Evolutionary conservation across 2,329 filamentous ascomycete genomes (phyloP), one percentile per base, ranked within the genome.

Genomic region (Raffaelea arxii): DNA sequence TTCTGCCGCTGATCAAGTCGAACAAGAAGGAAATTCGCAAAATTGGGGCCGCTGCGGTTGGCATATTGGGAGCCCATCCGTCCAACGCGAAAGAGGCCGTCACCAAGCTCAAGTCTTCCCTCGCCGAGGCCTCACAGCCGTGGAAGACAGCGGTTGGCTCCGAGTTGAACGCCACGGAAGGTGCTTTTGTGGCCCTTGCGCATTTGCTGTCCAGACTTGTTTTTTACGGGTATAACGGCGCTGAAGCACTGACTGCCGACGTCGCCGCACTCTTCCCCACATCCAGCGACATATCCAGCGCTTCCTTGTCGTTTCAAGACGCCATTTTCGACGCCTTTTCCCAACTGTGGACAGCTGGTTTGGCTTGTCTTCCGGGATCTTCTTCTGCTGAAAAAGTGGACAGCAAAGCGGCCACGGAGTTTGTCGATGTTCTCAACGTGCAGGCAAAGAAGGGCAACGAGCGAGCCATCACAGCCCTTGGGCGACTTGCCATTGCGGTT

Each of bases 401-500:
- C 23, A 54, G 60, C 24, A 55, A 65, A 4, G 62, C 61, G 24
- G 62, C 6, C 2, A n/a, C 24, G 10, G 12, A 70, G 2, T 67
- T 89, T 14, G 70, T 82, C 22, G 72, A 82, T 18, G 75, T 78
- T 6, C 67, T 96, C 0, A 71, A 77, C 6, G 68, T 73, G 1
- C 77, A 83, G 49, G 83, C 86, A 10, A 92, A 89, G 59, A 80
- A 84, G 48, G 85, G 88, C 9, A 86, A 86, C 47, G 90, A 94
- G 57, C 81, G 76, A 47, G 85, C 91, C 0, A 91, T 96, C 43
- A 64, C 77, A n/a, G 80, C 86, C 3, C 69, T 97, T 5, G 92
- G 92, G 0, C 76, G 85, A 41, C 67, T 97, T 3, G 80, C 84
- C 0, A 75, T 87, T 44, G 54, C 58, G 0, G 53, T 59, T 4